Percentiles rank a stretch among this genome's conserved stretches.
Conservation (phyloP, 306 rosid species). For the Arachis stenosperma region DNA sequence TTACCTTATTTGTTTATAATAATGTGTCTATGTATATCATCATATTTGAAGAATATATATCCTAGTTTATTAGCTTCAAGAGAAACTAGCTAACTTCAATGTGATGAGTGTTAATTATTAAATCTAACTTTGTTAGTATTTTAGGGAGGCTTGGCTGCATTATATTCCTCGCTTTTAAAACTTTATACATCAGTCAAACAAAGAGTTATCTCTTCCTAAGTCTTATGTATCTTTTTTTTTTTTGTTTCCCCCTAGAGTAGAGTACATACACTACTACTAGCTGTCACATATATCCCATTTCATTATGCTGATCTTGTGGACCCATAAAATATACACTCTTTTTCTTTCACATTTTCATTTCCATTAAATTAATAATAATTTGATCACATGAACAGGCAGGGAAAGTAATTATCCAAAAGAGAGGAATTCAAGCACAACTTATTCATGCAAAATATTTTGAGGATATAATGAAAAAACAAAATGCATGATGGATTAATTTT, state of each 20-base stretch:
- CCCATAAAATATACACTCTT: conserved; percentile 25
- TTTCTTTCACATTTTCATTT: neutral
- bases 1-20: too few species aligned
- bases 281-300: conserved; percentile 54
- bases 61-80: conserved; percentile 10
- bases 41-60: neutral
- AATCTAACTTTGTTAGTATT: neutral
- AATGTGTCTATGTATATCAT: neutral
- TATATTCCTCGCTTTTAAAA: conserved; percentile 46
- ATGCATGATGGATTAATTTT: conserved; percentile 31
- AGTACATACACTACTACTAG: conserved; percentile 39
- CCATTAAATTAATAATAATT: conserved; percentile 15
- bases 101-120: conserved; percentile 8
- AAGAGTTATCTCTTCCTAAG: conserved; percentile 48
- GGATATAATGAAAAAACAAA: neutral
- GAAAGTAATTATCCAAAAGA: neutral
- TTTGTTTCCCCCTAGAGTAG: neutral
- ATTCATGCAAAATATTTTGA: conserved; percentile 27
- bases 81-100: neutral
- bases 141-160: conserved; percentile 11
- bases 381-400: conserved; percentile 14
- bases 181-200: conserved; percentile 61
- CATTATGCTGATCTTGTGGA: conserved; percentile 66
- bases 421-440: conserved; percentile 30
- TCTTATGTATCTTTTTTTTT: too few species aligned